These are phyloP conservation scores for Fraxinus baroniana DNA, from an alignment of 305 asterid species.

Conservation along the genomic window DNA sequence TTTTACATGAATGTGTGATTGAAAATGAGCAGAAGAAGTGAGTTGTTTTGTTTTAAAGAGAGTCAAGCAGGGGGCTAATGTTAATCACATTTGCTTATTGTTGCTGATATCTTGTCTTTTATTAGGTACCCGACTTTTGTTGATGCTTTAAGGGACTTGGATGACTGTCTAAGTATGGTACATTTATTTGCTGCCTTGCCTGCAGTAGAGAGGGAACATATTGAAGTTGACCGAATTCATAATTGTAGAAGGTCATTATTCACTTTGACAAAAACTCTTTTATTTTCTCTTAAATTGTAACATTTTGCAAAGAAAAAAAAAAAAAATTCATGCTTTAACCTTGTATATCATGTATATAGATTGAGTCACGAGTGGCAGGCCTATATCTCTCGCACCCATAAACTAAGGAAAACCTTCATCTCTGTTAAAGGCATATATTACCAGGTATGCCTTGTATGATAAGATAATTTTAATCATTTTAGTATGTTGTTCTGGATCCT, in stretches of 20 bases:
- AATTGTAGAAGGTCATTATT: conserved; percentile 74
- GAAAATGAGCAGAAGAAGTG: neutral
- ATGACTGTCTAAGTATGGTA: conserved; percentile 93
- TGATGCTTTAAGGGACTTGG: conserved; percentile 93
- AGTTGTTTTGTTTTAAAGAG: neutral
- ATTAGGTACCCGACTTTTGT: conserved; percentile 82
- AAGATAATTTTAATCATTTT: neutral
- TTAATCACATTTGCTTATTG: neutral
- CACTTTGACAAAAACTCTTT: neutral
- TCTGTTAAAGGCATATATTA: conserved; percentile 96
- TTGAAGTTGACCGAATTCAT: conserved; percentile 75
- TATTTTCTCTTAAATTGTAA: neutral
- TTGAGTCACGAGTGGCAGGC: conserved; percentile 99
- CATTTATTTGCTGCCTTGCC: conserved; percentile 98
- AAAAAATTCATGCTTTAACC: neutral
- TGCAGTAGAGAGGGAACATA: conserved; percentile 81
- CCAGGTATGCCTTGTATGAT: conserved; percentile 47
- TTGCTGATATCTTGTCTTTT: neutral
- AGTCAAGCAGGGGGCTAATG: neutral
- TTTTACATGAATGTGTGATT: neutral
- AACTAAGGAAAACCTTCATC: conserved; percentile 81
- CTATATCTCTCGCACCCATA: conserved; percentile 79
- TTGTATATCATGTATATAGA: conserved; percentile 37
- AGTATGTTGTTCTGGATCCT: conserved; percentile 9
- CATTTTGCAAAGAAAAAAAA: neutral